Percentiles rank a stretch among this genome's conserved stretches.
Conservation (phyloP, 2,329 filamentous ascomycete genomes). For the Aspergillus terreus region DNA sequence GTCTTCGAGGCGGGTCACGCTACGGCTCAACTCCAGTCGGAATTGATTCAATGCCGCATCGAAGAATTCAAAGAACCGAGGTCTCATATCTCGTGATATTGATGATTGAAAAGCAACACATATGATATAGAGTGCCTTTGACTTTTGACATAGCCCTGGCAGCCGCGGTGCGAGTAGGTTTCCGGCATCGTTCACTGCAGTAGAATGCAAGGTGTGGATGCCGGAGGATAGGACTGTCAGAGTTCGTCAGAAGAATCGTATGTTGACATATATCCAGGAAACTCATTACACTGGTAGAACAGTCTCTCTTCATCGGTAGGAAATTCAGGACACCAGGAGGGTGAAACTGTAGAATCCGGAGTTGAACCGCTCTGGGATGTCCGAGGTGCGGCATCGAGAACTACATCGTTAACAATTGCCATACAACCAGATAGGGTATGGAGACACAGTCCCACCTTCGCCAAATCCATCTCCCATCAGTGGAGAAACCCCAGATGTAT, state of each 20-base stretch:
- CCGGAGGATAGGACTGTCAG: conserved; percentile 18
- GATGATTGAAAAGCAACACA: conserved; percentile 28
- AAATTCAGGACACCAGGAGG: neutral
- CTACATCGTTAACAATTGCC: neutral
- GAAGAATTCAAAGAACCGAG: conserved; percentile 26
- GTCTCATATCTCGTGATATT: conserved; percentile 9
- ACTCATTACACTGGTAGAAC: conserved; percentile 21
- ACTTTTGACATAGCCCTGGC: conserved; percentile 21
- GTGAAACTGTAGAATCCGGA: neutral
- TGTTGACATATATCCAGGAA: neutral
- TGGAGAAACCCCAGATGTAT: neutral
- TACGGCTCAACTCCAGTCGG: conserved; percentile 23
- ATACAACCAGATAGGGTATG: neutral
- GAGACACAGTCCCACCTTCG: neutral
- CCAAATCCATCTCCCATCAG: neutral
- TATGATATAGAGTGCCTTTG: conserved; percentile 24
- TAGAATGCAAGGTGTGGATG: conserved; percentile 26
- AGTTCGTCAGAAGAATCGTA: neutral
- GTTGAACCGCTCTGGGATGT: neutral
- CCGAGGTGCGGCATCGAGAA: neutral
- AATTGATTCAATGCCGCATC: conserved; percentile 24
- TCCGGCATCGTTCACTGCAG: conserved; percentile 14
- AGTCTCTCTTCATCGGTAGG: conserved; percentile 13
- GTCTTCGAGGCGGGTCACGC: conserved; percentile 19
- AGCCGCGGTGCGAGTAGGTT: conserved; percentile 18